Evolutionary conservation across 2,329 filamentous ascomycete genomes (phyloP).

Genomic region (Exophiala aquamarina): DNA sequence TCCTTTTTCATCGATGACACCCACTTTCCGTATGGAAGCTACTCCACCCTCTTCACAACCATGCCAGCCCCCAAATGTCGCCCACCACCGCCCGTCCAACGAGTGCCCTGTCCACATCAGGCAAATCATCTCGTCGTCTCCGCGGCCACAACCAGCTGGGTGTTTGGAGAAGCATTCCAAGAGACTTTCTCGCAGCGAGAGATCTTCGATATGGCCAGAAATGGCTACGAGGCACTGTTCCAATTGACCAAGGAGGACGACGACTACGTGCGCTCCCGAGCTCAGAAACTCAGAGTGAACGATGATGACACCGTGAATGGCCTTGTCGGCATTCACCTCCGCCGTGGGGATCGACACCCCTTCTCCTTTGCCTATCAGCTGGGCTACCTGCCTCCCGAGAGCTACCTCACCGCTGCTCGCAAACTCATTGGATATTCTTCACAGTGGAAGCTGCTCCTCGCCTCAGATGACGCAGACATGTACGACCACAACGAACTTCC

Average conservation of each 20-base stretch:
- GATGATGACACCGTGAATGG: slow-evolving; percentile 46
- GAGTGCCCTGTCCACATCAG: slow-evolving; percentile 75
- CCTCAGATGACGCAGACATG: slow-evolving; percentile 79
- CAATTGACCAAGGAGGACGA: slow-evolving; percentile 65
- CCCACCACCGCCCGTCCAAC: slow-evolving; percentile 71
- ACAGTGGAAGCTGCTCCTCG: slow-evolving; percentile 51
- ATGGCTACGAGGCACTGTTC: slow-evolving; percentile 74
- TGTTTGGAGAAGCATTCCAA: slow-evolving; percentile 62
- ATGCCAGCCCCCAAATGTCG: slow-evolving; percentile 62
- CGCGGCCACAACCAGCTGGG: slow-evolving; percentile 62
- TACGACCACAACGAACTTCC: slow-evolving; percentile 50
- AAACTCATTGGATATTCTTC: slow-evolving; percentile 39
- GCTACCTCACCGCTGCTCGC: slow-evolving; percentile 63
- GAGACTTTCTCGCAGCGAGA: slow-evolving; percentile 57
- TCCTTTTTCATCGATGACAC: slow-evolving; percentile 84
- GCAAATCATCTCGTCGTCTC: slow-evolving; percentile 75
- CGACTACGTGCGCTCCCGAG: slow-evolving; percentile 62
- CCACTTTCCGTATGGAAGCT: slow-evolving; percentile 78
- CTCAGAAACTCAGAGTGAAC: slow-evolving; percentile 52
- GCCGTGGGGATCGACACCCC: slow-evolving; percentile 76
- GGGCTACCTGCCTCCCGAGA: slow-evolving; percentile 73
- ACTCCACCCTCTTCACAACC: slow-evolving; percentile 68
- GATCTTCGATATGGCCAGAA: slow-evolving; percentile 67
- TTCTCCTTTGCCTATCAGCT: slow-evolving; percentile 73
- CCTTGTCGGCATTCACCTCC: slow-evolving; percentile 72